These are phyloP conservation scores for Corrigiola litoralis DNA, from an alignment of 179 eudicot species.

Conservation along the genomic window DNA sequence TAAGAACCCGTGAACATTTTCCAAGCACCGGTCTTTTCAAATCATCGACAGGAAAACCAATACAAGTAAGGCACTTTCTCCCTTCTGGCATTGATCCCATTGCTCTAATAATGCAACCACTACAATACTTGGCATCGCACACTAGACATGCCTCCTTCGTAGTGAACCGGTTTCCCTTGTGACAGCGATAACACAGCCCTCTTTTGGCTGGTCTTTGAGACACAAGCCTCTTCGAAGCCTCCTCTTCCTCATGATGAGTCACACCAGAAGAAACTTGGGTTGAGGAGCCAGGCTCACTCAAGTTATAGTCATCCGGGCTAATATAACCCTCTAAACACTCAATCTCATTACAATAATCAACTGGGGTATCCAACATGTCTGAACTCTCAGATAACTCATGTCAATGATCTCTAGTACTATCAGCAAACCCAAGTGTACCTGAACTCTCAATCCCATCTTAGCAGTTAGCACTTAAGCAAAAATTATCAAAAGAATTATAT, in stretches of 20 bases:
- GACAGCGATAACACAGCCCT: constrained; percentile 60
- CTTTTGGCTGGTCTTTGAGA: constrained; percentile 36
- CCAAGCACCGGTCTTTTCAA: constrained; percentile 56
- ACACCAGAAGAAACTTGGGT: constrained; percentile 24
- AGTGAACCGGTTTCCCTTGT: constrained; percentile 77
- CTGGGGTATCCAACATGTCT: constrained; percentile 29
- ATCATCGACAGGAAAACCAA: constrained; percentile 70
- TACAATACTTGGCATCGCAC: constrained; percentile 63
- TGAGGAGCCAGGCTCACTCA: constrained; percentile 8
- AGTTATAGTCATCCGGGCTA: constrained; percentile 9
- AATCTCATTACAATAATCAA: constrained; percentile 18
- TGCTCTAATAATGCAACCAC: constrained; percentile 76
- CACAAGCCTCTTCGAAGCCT: constrained; percentile 33
- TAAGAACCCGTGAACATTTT: constrained; percentile 56
- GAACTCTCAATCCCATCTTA: constrained; percentile 32
- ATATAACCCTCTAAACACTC: constrained; percentile 1
- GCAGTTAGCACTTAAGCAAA: no score
- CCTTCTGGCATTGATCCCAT: constrained; percentile 96
- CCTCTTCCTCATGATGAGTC: constrained; percentile 27
- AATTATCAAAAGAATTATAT: constrained; percentile 9
- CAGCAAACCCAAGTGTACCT: constrained; percentile 39
- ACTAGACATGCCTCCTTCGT: constrained; percentile 62
- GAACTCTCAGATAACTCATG: constrained; percentile 41
- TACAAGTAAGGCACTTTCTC: constrained; percentile 79
- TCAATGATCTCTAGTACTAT: constrained; percentile 30